Conservation (phyloP, 2,329 filamentous ascomycete genomes). For the Thyridium curvatum region DNA sequence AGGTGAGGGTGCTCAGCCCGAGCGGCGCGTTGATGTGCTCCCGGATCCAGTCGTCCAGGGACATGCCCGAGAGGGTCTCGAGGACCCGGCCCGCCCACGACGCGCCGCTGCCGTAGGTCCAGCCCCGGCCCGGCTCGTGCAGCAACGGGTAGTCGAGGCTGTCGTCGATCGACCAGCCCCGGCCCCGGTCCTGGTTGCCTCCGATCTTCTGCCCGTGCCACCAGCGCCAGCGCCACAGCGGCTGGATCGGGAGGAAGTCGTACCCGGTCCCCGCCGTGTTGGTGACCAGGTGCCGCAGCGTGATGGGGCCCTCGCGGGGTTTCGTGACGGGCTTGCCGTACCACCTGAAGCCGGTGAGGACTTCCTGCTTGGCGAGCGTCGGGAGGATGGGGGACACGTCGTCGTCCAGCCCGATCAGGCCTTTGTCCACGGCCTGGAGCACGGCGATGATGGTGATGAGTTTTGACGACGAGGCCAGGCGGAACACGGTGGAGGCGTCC, state of each 20-base stretch:
- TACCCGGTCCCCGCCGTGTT: slow-evolving; percentile 39
- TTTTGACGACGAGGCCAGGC: slow-evolving; percentile 7
- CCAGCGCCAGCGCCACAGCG: slow-evolving; percentile 7
- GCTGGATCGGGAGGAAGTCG: slow-evolving; percentile 19
- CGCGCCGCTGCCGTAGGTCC: slow-evolving; percentile 19
- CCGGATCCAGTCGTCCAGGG: slow-evolving; percentile 15
- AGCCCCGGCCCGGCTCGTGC: slow-evolving; percentile 20
- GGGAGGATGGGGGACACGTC: slow-evolving; percentile 26
- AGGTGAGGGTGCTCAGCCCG: slow-evolving; percentile 12
- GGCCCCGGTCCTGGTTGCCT: slow-evolving; percentile 4
- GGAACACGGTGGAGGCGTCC: slow-evolving; percentile 4
- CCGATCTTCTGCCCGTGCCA: slow-evolving; percentile 6
- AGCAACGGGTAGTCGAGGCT: slow-evolving; percentile 17
- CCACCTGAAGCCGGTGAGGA: slow-evolving; percentile 35
- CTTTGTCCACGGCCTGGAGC: slow-evolving; percentile 7
- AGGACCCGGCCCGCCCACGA: slow-evolving; percentile 21
- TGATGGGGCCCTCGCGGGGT: slow-evolving; percentile 26
- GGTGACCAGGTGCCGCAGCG: slow-evolving; percentile 37
- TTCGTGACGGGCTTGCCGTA: slow-evolving; percentile 23
- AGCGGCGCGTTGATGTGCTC: slow-evolving; percentile 13
- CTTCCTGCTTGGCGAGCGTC: slow-evolving; percentile 31
- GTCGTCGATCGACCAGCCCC: slow-evolving; percentile 8
- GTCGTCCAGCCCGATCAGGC: slow-evolving; percentile 5
- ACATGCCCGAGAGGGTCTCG: slow-evolving; percentile 12
- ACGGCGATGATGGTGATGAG: slow-evolving; percentile 6